Evolutionary conservation across 2,329 filamentous ascomycete genomes (phyloP).

Genomic region (Thelonectria blattea): DNA sequence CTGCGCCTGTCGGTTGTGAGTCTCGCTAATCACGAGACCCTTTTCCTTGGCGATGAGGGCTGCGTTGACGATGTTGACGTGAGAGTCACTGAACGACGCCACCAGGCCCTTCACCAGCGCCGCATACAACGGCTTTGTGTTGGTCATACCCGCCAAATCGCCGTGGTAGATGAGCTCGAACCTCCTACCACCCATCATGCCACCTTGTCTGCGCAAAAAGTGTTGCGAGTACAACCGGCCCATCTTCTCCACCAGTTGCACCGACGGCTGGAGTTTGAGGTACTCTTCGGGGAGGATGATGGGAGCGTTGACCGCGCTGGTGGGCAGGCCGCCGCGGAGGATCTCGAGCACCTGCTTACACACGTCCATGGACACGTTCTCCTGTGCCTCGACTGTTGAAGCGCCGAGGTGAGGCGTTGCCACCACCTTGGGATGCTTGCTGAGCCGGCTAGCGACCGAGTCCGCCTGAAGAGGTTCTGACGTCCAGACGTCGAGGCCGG

Average conservation of each 20-base stretch:
- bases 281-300: constrained; percentile 84
- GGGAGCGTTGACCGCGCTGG: constrained; percentile 79
- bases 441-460: constrained; percentile 66
- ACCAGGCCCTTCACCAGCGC: constrained; percentile 80
- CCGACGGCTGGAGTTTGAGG: constrained; percentile 77
- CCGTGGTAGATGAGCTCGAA: constrained; percentile 83
- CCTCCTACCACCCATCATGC: constrained; percentile 64
- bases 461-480: constrained; percentile 66
- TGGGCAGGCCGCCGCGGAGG: constrained; percentile 73
- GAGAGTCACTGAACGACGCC: constrained; percentile 69
- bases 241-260: constrained; percentile 79
- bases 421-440: constrained; percentile 74
- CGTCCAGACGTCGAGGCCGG: constrained; percentile 81
- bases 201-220: constrained; percentile 55
- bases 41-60: constrained; percentile 76
- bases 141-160: constrained; percentile 71
- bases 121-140: constrained; percentile 79
- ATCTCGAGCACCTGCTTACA: constrained; percentile 81
- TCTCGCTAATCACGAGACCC: constrained; percentile 79
- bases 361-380: constrained; percentile 83
- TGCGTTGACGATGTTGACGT: constrained; percentile 85
- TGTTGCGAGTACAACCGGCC: constrained; percentile 81
- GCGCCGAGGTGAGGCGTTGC: constrained; percentile 82
- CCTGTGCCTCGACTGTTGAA: constrained; percentile 81
- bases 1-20: constrained; percentile 66